Percentiles rank a stretch among this genome's conserved stretches.
Evolutionary conservation across 2,329 filamentous ascomycete genomes (phyloP).

Genomic region (Drechslera avenae): DNA sequence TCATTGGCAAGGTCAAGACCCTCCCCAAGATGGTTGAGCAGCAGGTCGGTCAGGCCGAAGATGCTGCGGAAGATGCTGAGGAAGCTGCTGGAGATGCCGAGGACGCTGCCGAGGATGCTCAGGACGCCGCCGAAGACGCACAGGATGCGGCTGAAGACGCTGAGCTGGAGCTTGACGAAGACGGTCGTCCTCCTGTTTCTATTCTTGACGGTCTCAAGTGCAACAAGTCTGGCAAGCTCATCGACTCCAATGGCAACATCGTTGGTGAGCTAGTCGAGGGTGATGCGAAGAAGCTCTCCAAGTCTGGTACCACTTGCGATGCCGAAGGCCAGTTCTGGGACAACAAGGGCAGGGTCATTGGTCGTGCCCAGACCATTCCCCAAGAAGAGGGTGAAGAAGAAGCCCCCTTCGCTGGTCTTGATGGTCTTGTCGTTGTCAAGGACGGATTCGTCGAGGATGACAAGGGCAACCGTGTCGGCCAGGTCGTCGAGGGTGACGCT

Average conservation of each 20-base stretch:
- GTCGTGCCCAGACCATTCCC: conserved; percentile 55
- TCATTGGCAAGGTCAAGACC: conserved; percentile 66
- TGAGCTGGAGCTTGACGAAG: conserved; percentile 29
- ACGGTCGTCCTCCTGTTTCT: conserved; percentile 54
- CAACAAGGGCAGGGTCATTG: conserved; percentile 59
- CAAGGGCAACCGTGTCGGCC: conserved; percentile 57
- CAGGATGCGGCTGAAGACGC: conserved; percentile 40
- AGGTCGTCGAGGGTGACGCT: conserved; percentile 56
- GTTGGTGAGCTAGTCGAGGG: conserved; percentile 58
- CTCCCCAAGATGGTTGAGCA: conserved; percentile 52
- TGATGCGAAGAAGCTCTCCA: conserved; percentile 60
- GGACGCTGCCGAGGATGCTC: conserved; percentile 37
- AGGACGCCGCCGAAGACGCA: conserved; percentile 42
- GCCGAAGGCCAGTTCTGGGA: conserved; percentile 59
- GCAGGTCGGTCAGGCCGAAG: conserved; percentile 39
- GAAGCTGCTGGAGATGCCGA: conserved; percentile 45
- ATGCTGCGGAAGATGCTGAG: conserved; percentile 36
- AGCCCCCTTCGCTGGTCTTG: conserved; percentile 56
- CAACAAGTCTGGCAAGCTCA: conserved; percentile 59
- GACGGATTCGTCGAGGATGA: conserved; percentile 57
- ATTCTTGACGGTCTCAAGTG: conserved; percentile 56
- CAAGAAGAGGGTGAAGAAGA: conserved; percentile 56
- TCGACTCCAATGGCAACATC: conserved; percentile 53
- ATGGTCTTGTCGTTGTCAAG: conserved; percentile 57
- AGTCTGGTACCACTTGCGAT: conserved; percentile 53